Evolutionary conservation across 2,329 filamentous ascomycete genomes (phyloP), one percentile per base, ranked within the genome.

Genomic region (Calonectria fujianensis): DNA sequence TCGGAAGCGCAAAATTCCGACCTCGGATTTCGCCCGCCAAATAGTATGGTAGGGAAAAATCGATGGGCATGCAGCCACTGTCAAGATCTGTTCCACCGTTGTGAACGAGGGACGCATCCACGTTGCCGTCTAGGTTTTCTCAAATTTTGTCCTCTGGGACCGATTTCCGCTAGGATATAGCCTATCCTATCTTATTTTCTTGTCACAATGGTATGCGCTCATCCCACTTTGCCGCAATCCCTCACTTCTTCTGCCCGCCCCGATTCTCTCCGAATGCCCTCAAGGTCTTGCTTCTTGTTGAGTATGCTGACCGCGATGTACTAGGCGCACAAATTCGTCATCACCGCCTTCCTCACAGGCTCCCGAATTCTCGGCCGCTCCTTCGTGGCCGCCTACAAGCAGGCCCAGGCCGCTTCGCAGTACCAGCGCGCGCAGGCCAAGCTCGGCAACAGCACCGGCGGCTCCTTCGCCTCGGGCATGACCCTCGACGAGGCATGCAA

Each of bases 401-500:
- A 99, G 89, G 97, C 97, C 64, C 93, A 95, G 74, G 96, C 96
- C 41, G 94, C 96, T 4, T 94, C 94, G 76, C 91, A 94, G 85
- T 97, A 97, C 85, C 93, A 94, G 80, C 93, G 93, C 78, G 92
- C 94, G 69, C 92, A 93, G 79, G 90, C 90, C 77, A 94, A 94
- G 82, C 82, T 87, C 67, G 90, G 90, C 79, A 90, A 90, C 75
- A 85, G 90, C 32, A 79, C 82, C 3, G 89, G 90, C 72, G 90
- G 91, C n/a, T 85, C 84, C 39, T 82, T 89, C 76, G 89, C 92
- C 35, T 91, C 92, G 7, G 95, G 96, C 83, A 94, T 98, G 86
- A 97, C 96, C 11, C 93, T 99, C 82, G 95, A 98, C 80, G 97
- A 99, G 89, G 97, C 97, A 69, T 98, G 96, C 91, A 95, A 96